Base-by-base conservation (phyloP, 176 grass and related monocot genomes). In the Oryza rufipogon region DNA sequence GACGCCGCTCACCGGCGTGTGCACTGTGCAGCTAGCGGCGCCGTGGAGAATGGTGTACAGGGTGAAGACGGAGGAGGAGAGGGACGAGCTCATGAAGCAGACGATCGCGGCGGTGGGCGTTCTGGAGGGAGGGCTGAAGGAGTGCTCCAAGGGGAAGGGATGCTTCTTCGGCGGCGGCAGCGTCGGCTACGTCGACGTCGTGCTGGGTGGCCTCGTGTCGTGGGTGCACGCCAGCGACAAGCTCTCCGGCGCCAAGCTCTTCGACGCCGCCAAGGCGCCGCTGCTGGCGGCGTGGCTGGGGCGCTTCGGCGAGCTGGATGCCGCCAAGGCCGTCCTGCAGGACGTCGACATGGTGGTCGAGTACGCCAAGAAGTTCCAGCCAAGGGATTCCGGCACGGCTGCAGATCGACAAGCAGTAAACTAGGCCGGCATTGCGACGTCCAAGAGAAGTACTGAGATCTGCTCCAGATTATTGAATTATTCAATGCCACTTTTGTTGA, bases 221-320 rank as follows among this genome's bases (percentile, higher is more conserved):
- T 73, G 42, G 42, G 9, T 73, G 41, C 11, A 47, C n/a, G 70
- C 70, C 10, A 2, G 2, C 42, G 70, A 73, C 38, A 36, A 2
- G n/a, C 4, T 73, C 39, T 3, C 11, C 70, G 42, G 70, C n/a
- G 4, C 6, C 17, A 72, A 2, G 30, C 20, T 81, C 32, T 68
- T 89, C 5, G 91, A 89, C 38, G 51, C 73, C 9, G 17, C 30
- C 3, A 84, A 30, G 69, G 45, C 81, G 1, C 91, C 87, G 7
- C 87, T 87, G 6, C 73, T 92, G 3, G 42, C 60, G 4, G 61
- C 71, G 2, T 92, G 87, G 91, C 8, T 11, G 25, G 69, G 84
- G 38, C 64, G 80, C 6, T 92, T 92, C 75, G 22, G 68, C 9
- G 68, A 33, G 11, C 70, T 78, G 0, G 82, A 89, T 9, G 64